Evolutionary conservation across 2,329 filamentous ascomycete genomes (phyloP).

Genomic region (Aspergillus unguis): DNA sequence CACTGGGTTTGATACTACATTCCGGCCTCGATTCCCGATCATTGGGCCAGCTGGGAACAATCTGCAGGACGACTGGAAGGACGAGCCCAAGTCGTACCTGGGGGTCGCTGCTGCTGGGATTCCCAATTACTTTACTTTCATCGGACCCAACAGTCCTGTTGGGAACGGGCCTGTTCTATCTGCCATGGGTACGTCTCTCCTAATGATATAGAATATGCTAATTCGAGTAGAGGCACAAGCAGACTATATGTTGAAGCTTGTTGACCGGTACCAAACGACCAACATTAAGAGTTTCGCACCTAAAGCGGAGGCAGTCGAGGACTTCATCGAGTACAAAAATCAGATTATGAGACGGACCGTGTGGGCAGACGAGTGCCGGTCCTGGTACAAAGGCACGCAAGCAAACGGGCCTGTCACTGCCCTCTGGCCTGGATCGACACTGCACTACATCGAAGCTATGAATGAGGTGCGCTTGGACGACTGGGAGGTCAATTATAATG

Average conservation of each 20-base stretch:
- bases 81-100: constrained; percentile 26
- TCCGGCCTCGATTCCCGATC: constrained; percentile 25
- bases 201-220: background rate
- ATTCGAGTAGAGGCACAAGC: constrained; percentile 11
- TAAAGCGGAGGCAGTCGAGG: constrained; percentile 27
- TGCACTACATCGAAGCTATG: constrained; percentile 24
- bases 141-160: constrained; percentile 27
- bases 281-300: constrained; percentile 26
- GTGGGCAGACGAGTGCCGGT: constrained; percentile 16
- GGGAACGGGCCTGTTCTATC: constrained; percentile 27
- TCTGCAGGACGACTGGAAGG: constrained; percentile 27
- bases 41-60: constrained; percentile 24
- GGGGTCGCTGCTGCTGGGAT: constrained; percentile 15
- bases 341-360: constrained; percentile 32
- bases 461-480: constrained; percentile 20
- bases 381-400: constrained; percentile 6
- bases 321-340: constrained; percentile 35
- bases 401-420: background rate
- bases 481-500: constrained; percentile 18
- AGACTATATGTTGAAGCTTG: constrained; percentile 31
- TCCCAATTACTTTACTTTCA: constrained; percentile 34
- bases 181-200: constrained; percentile 12
- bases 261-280: constrained; percentile 32
- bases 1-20: constrained; percentile 28
- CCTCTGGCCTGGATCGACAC: constrained; percentile 22